Percentiles rank a stretch among this genome's conserved stretches.
phyloP scores from a whole-genome alignment of 2,329 filamentous ascomycete species.

The Botryotinia calthae region DNA sequence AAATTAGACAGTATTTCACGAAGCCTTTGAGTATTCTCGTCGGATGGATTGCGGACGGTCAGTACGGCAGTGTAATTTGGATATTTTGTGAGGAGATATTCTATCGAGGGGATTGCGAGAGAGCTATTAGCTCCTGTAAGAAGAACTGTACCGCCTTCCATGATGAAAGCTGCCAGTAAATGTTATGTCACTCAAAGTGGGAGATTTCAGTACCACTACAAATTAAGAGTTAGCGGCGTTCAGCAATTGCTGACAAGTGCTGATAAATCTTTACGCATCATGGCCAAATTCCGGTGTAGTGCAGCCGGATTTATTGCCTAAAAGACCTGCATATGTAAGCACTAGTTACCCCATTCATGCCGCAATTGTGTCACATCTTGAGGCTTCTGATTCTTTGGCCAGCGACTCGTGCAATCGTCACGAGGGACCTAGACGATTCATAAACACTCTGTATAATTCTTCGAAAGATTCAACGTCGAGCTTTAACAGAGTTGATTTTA shows the following conservation, averaged over 20 bases:
- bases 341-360: neutral
- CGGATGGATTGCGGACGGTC: constrained; percentile 38
- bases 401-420: too few relatives aligned
- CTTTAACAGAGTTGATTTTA: too few relatives aligned
- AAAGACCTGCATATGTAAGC: neutral
- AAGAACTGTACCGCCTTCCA: neutral
- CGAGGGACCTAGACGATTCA: too few relatives aligned
- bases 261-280: neutral
- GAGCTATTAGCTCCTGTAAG: constrained; percentile 1
- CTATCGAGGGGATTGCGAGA: neutral
- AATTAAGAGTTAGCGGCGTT: neutral
- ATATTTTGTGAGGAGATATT: neutral
- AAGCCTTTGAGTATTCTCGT: constrained; percentile 36
- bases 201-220: neutral
- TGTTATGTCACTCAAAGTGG: neutral
- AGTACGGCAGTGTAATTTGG: neutral
- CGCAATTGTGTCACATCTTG: neutral
- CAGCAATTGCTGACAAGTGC: neutral
- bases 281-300: neutral
- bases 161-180: neutral
- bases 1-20: constrained; percentile 28
- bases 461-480: too few relatives aligned
- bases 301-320: neutral
- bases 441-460: too few relatives aligned
- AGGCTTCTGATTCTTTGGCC: too few relatives aligned